Conservation (phyloP, 345 rosid species). For the thale cress (Arabidopsis thaliana) region DNA sequence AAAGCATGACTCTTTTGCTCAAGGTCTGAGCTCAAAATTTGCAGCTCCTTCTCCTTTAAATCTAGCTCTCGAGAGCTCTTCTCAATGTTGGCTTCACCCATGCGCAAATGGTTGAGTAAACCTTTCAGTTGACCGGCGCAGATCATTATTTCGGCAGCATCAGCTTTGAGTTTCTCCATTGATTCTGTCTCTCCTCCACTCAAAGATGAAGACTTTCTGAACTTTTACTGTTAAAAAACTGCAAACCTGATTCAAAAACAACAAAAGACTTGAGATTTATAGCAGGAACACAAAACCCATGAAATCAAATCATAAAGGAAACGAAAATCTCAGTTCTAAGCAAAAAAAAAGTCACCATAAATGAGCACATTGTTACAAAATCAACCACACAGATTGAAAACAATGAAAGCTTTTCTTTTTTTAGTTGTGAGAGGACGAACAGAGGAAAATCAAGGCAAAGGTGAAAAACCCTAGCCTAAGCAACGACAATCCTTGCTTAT, state of each 20-base stretch:
- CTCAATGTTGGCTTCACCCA: neutral
- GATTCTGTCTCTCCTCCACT: neutral
- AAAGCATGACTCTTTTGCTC: neutral
- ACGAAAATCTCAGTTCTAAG: neutral
- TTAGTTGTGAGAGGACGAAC: neutral
- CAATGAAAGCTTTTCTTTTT: neutral
- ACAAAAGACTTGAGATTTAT: neutral
- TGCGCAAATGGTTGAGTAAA: neutral
- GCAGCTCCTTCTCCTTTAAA: slow-evolving; percentile 8
- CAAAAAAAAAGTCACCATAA: neutral
- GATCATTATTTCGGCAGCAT: neutral
- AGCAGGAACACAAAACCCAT: slow-evolving; percentile 1
- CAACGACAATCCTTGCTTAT: neutral
- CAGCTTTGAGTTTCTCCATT: neutral
- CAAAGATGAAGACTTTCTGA: neutral
- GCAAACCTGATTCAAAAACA: neutral
- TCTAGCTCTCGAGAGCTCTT: slow-evolving; percentile 22
- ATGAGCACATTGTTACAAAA: neutral
- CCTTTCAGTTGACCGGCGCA: neutral
- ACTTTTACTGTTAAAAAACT: neutral
- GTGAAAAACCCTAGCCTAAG: slow-evolving; percentile 14
- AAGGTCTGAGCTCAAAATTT: neutral
- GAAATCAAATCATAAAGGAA: slow-evolving; percentile 17
- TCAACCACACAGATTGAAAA: neutral
- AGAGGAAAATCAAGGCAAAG: neutral